These are phyloP conservation scores for Hydnomerulius pinastri DNA, from an alignment of 768 basidiomycete species.

Conservation along the genomic window DNA sequence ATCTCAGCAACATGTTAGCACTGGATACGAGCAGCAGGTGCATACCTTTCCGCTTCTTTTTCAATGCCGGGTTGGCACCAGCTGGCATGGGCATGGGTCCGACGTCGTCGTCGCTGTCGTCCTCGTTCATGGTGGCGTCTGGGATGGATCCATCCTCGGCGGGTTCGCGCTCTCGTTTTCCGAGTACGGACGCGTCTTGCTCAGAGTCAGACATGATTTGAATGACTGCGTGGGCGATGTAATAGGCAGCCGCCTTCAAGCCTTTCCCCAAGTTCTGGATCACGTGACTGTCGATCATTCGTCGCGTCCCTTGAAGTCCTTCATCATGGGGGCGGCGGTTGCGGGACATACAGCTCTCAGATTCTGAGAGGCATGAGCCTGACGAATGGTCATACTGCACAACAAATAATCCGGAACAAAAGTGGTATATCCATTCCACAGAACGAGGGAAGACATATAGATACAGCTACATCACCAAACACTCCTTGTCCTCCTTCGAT, in stretches of 20 bases:
- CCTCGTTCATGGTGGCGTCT: constrained; percentile 29
- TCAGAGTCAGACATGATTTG: constrained; percentile 45
- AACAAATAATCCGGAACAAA: not conserved
- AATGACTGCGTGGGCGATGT: not conserved
- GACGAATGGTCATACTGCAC: too few species aligned
- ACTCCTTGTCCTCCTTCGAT: constrained; percentile 44
- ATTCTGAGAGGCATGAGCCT: too few species aligned
- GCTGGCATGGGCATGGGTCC: constrained; percentile 84
- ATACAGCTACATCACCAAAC: constrained; percentile 54
- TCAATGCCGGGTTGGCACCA: constrained; percentile 37
- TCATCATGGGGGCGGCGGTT: too few species aligned
- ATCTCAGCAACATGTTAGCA: not conserved
- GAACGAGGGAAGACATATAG: not conserved
- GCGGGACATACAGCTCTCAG: too few species aligned
- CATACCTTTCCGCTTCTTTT: constrained; percentile 87
- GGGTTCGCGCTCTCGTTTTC: constrained; percentile 57
- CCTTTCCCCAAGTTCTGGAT: not conserved
- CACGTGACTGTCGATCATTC: not conserved
- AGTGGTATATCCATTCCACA: not conserved
- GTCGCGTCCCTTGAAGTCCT: too few species aligned
- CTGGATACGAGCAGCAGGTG: constrained; percentile 13
- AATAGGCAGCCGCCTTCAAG: too few species aligned
- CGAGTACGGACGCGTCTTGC: constrained; percentile 56
- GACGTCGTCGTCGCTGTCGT: constrained; percentile 73
- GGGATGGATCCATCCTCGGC: constrained; percentile 27